Conservation (phyloP, 2,329 filamentous ascomycete species). For the Ascochyta clinopodiicola region DNA sequence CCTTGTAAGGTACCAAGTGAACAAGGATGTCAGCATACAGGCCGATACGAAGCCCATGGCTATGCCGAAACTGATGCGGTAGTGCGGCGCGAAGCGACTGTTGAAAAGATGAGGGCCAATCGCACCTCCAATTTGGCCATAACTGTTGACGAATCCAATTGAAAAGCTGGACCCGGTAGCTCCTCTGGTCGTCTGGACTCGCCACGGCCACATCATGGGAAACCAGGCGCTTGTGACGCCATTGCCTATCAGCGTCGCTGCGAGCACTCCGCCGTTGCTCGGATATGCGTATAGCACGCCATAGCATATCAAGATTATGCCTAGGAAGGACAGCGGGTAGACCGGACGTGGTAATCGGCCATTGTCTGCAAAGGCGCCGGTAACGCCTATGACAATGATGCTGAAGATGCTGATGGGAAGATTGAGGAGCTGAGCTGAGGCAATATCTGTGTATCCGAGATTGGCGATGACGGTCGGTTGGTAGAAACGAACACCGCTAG, state of each 20-base stretch:
- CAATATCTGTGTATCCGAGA: constrained; percentile 22
- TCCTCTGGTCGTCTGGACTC: constrained; percentile 42
- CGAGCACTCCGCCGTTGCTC: constrained; percentile 53
- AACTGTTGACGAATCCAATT: constrained; percentile 52
- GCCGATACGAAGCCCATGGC: constrained; percentile 46
- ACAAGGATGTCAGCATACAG: constrained; percentile 50
- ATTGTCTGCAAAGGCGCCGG: constrained; percentile 32
- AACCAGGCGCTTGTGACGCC: constrained; percentile 22
- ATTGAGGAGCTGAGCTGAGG: constrained; percentile 21
- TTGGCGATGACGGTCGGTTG: constrained; percentile 38
- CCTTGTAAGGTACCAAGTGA: constrained; percentile 53
- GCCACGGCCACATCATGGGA: constrained; percentile 50
- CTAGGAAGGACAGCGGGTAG: constrained; percentile 51
- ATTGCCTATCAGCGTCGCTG: constrained; percentile 31
- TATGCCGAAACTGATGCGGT: constrained; percentile 48
- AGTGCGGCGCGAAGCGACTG: constrained; percentile 51
- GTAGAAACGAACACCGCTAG: constrained; percentile 27
- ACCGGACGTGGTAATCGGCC: constrained; percentile 48
- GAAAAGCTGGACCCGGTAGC: constrained; percentile 55
- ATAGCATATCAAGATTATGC: constrained; percentile 55
- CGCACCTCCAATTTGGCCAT: constrained; percentile 56
- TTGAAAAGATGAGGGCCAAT: constrained; percentile 55
- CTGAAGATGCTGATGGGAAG: constrained; percentile 21
- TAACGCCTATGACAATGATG: constrained; percentile 56
- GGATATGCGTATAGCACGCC: constrained; percentile 24